phyloP scores from a whole-genome alignment of 2,329 filamentous ascomycete genomes.

The Diplodia intermedia region DNA sequence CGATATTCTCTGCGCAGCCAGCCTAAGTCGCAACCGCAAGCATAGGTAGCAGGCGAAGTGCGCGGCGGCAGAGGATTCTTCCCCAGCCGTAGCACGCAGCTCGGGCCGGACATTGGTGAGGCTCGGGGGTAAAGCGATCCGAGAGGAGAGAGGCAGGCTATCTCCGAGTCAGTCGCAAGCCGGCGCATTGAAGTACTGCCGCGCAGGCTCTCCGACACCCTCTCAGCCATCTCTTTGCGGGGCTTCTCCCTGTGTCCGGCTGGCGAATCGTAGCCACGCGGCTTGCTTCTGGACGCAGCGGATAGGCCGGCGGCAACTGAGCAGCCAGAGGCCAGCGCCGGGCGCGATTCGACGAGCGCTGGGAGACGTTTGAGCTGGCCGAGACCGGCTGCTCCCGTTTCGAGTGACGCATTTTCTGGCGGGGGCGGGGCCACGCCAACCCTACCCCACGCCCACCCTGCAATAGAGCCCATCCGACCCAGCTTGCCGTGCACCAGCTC shows the following conservation, averaged over 20 bases:
- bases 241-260: constrained; percentile 15
- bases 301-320: not conserved
- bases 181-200: constrained; percentile 20
- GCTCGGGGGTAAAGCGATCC: not conserved
- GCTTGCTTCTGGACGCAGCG: constrained; percentile 3
- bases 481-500: constrained; percentile 10
- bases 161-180: constrained; percentile 7
- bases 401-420: constrained; percentile 7
- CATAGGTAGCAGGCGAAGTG: not conserved
- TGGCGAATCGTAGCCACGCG: not conserved
- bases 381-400: constrained; percentile 24
- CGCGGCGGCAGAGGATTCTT: not conserved
- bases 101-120: not conserved
- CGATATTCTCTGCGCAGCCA: not conserved
- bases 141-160: not conserved
- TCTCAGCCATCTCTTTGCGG: not conserved
- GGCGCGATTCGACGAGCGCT: not conserved
- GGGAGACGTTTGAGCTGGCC: not conserved
- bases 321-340: not conserved
- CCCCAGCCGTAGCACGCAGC: not conserved
- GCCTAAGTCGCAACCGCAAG: not conserved
- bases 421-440: constrained; percentile 11
- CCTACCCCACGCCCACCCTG: constrained; percentile 9
- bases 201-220: not conserved
- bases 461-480: not conserved